Base-by-base conservation (phyloP, 2,329 filamentous ascomycete species). In the Cylindrodendrum hubeiense region DNA sequence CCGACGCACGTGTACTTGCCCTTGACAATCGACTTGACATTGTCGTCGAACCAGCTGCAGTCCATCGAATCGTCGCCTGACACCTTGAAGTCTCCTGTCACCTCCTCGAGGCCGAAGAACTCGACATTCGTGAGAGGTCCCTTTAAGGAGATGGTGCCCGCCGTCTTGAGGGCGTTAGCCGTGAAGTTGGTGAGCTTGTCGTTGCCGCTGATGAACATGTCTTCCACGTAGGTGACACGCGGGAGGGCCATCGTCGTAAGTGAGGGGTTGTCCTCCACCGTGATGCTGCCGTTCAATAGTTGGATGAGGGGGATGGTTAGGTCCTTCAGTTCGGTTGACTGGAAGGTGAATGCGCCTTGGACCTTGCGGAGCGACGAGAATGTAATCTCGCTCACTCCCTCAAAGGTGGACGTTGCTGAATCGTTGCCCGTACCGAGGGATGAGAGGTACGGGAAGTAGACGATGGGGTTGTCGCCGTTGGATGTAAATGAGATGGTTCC, bases 21-120 rank as follows among this genome's bases (percentile, higher is more conserved):
- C 28, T 63, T 61, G 13, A 75, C 71, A 43, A 76, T 73, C 12
- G 65, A 69, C 62, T 72, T 64, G 37, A 76, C 53, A 22, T 76
- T 74, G 5, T 60, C 49, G n/a, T 76, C 72, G n/a, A 76, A 74
- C 74, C 74, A 76, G 58, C 72, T 75, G 54, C 74, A 76, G 28
- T 76, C 74, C 72, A 76, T 75, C 7, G 72, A 71, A 41, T 74
- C 68, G 30, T 63, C 66, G 8, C 74, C 74, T 1, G 28, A 21
- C 2, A 76, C 62, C 61, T 74, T 72, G 43, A 76, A 76, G 34
- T 76, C 74, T 1, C 74, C 74, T 0, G 70, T 71, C 7, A 76
- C 74, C 33, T 76, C 65, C 22, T 71, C 44, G 6, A 76, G 52
- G 3, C 60, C 64, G 21, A 76, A 76, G 43, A 76, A 75, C 43